These are phyloP conservation scores for slime mould (Dictyostelium discoideum) DNA, from an alignment of 78 protist species.

Conservation along the genomic window DNA sequence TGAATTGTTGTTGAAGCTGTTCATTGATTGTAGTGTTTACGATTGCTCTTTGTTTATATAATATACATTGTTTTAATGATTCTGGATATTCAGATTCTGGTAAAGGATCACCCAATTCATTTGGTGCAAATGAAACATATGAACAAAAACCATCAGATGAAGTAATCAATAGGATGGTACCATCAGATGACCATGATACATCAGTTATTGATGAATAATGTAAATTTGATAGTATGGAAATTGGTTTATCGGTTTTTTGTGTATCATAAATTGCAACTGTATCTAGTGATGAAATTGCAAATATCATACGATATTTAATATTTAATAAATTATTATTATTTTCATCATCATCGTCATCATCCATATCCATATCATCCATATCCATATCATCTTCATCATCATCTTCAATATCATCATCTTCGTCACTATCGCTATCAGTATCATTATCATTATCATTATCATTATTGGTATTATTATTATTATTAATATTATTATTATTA, in stretches of 20 bases:
- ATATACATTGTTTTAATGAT: constrained; percentile 13
- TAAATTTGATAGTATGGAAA: constrained; percentile 35
- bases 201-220: constrained; percentile 72
- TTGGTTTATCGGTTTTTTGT: constrained; percentile 19
- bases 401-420: too few species aligned
- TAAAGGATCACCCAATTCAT: constrained; percentile 42
- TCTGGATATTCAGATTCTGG: constrained; percentile 15
- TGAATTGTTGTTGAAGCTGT: constrained; percentile 1
- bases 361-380: too few species aligned
- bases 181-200: constrained; percentile 66
- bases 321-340: not conserved
- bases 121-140: constrained; percentile 14
- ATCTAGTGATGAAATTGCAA: constrained; percentile 52
- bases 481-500: too few species aligned
- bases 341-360: not conserved
- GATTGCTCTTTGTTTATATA: constrained; percentile 5
- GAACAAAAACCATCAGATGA: constrained; percentile 78
- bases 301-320: constrained; percentile 50
- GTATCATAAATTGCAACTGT: constrained; percentile 51
- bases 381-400: not conserved
- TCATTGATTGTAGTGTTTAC: not conserved
- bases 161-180: constrained; percentile 10
- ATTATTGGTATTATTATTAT: too few species aligned
- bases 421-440: not conserved
- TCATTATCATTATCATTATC: too few species aligned